Conservation (phyloP, 139 green algal species). For the Limnomonas spitsbergensis region DNA sequence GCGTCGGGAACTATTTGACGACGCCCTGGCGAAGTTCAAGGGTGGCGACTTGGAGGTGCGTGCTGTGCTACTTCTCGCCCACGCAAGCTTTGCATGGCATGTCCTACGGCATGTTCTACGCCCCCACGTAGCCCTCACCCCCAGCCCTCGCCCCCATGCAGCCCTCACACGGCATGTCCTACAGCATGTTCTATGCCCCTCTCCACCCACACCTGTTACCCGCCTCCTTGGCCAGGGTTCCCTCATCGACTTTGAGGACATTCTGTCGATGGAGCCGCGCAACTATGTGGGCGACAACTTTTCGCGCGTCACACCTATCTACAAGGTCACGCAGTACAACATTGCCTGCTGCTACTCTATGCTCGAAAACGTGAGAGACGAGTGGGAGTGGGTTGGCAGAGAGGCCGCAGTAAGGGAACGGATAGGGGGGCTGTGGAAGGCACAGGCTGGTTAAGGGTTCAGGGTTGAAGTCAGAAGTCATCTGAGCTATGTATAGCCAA, state of each 20-base stretch:
- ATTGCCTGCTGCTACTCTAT: constrained; percentile 96
- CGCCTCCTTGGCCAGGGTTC: constrained; percentile 64
- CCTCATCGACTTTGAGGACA: constrained; percentile 95
- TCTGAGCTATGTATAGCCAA: too few species aligned
- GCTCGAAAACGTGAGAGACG: constrained; percentile 55
- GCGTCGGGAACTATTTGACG: constrained; percentile 85
- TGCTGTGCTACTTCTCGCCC: too few species aligned
- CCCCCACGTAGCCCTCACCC: too few species aligned
- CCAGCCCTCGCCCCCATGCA: too few species aligned
- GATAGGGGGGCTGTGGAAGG: too few species aligned
- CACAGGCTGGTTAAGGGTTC: too few species aligned
- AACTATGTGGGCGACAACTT: constrained; percentile 94
- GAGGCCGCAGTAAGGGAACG: too few species aligned
- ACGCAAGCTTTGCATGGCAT: not conserved
- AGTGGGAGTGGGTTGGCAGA: not conserved
- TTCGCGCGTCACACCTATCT: constrained; percentile 78
- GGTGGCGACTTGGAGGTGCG: constrained; percentile 64
- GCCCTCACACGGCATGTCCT: too few species aligned
- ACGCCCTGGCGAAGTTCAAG: constrained; percentile 83
- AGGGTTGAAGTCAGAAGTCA: too few species aligned
- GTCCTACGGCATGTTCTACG: too few species aligned
- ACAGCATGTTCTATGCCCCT: too few species aligned
- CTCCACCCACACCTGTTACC: too few species aligned
- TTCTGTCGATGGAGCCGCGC: constrained; percentile 86
- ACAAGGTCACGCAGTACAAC: constrained; percentile 95